Evolutionary conservation across 768 basidiomycete species (phyloP).

Genomic region (Leccinum boreale): DNA sequence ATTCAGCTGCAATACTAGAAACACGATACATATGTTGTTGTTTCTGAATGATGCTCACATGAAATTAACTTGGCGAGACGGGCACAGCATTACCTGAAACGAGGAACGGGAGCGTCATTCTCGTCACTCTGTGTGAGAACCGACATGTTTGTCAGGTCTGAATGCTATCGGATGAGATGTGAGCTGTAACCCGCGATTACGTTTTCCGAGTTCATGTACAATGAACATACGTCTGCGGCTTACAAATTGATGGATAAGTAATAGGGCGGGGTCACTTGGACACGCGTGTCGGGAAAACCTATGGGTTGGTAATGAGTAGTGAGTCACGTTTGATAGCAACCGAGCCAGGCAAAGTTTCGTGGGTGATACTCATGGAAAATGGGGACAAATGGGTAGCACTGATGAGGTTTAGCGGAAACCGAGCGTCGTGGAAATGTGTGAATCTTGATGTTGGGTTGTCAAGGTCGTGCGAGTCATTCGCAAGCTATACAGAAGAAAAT

Average conservation of each 20-base stretch:
- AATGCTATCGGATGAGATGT: slow-evolving; percentile 14
- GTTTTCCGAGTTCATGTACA: background rate
- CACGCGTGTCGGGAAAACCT: background rate
- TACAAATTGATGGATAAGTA: background rate
- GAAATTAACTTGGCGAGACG: background rate
- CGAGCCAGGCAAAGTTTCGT: background rate
- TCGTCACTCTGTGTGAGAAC: slow-evolving; percentile 2
- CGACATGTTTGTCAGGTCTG: slow-evolving; percentile 9
- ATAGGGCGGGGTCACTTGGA: background rate
- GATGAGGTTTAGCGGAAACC: slow-evolving; percentile 1
- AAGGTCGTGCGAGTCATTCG: slow-evolving; percentile 6
- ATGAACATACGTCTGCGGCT: background rate
- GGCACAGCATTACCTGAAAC: background rate
- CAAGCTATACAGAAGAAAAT: background rate
- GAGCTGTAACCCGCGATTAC: background rate
- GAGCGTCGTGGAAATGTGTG: slow-evolving; percentile 20
- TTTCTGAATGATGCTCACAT: background rate
- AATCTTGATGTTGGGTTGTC: slow-evolving; percentile 4
- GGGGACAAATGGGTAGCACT: background rate
- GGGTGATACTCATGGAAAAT: background rate
- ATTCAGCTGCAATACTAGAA: background rate
- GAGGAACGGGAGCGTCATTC: background rate
- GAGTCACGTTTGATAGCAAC: background rate
- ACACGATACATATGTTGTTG: background rate
- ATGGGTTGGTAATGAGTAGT: background rate